Evolutionary conservation across 441 rosid species (phyloP).

Genomic region (Populus tomentosa): DNA sequence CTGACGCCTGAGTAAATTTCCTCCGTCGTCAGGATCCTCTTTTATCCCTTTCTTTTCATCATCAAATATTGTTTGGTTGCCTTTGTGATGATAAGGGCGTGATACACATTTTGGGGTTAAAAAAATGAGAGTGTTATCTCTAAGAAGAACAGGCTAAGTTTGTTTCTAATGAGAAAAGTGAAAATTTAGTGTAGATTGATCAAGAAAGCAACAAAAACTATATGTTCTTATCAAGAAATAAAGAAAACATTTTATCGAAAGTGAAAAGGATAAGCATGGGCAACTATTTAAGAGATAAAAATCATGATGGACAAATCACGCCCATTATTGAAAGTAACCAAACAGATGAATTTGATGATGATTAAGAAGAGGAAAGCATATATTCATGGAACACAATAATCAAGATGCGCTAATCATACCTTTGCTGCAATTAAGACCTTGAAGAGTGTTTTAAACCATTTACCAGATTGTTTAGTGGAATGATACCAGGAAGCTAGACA

Average conservation of each 20-base stretch:
- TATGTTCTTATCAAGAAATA: background rate
- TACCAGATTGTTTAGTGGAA: constrained; percentile 4
- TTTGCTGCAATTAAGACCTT: background rate
- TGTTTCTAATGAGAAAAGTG: background rate
- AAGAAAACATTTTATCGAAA: background rate
- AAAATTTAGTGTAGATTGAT: background rate
- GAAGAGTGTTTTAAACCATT: background rate
- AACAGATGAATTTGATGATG: background rate
- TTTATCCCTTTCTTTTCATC: too few relatives aligned
- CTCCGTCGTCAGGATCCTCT: too few relatives aligned
- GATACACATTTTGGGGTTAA: background rate
- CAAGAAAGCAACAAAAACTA: background rate
- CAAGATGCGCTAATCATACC: background rate
- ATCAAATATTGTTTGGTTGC: constrained; percentile 21
- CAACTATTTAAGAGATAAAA: background rate
- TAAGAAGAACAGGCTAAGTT: background rate
- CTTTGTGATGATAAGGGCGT: constrained; percentile 21
- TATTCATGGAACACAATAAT: background rate
- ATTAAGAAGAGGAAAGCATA: background rate
- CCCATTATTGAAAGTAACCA: background rate
- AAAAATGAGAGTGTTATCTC: background rate
- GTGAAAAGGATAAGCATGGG: background rate
- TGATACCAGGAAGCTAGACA: constrained; percentile 19
- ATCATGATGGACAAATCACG: background rate
- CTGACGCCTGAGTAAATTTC: constrained; percentile 3